Evolutionary conservation across 352 stramenopile genomes (phyloP).

Genomic region (Thraustotheca clavata): DNA sequence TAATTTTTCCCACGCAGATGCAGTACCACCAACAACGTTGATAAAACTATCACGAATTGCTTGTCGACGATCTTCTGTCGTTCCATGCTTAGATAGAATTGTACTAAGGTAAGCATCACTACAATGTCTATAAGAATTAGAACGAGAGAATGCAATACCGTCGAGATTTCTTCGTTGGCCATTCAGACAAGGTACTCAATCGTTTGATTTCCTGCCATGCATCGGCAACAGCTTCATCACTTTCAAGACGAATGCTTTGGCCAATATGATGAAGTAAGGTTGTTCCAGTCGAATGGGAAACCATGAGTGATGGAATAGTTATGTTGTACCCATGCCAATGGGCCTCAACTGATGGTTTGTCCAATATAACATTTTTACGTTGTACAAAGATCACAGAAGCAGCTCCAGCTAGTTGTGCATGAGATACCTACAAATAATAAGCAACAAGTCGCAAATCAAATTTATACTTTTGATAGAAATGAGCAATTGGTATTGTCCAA

Average conservation of each 20-base stretch:
- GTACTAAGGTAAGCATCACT: conserved; percentile 2
- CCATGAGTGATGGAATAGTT: conserved; percentile 36
- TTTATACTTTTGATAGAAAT: conserved; percentile 18
- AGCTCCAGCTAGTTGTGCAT: conserved; percentile 36
- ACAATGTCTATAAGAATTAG: background rate
- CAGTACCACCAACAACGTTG: conserved; percentile 6
- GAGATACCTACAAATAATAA: conserved; percentile 27
- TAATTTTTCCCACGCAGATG: conserved; percentile 5
- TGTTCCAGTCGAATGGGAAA: conserved; percentile 30
- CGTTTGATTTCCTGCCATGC: conserved; percentile 39
- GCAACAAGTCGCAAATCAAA: background rate
- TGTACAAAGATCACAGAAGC: conserved; percentile 29
- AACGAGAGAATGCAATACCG: conserved; percentile 8
- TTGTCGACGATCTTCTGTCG: background rate
- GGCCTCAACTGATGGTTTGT: conserved; percentile 31
- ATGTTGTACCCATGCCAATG: conserved; percentile 63
- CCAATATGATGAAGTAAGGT: conserved; percentile 22
- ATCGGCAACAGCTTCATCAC: conserved; percentile 38
- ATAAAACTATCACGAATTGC: conserved; percentile 11
- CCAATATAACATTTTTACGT: conserved; percentile 25
- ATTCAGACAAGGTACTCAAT: conserved; percentile 29
- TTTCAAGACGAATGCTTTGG: conserved; percentile 26
- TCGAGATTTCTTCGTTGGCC: conserved; percentile 38
- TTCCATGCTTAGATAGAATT: conserved; percentile 1
- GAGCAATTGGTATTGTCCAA: conserved; percentile 29